Conservation (phyloP, 805 yeast species). For the Ogataea dorogensis region DNA sequence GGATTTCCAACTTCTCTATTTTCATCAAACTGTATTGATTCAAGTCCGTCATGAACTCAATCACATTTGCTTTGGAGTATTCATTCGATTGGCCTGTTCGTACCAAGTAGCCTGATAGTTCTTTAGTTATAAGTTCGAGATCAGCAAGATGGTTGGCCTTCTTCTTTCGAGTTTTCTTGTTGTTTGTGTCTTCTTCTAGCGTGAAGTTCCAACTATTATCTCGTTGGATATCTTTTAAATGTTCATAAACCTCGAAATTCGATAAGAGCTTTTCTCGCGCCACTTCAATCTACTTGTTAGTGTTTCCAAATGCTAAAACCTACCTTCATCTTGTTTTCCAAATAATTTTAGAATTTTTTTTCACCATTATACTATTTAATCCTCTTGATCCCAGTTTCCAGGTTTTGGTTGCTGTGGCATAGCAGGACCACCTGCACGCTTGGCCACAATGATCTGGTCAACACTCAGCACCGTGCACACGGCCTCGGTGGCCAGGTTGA, state of each 20-base stretch:
- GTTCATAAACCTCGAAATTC: slow-evolving; percentile 62
- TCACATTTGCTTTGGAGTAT: slow-evolving; percentile 26
- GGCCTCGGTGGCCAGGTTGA: slow-evolving; percentile 92
- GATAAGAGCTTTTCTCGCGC: slow-evolving; percentile 59
- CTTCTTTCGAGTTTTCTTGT: slow-evolving; percentile 29
- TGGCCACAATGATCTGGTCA: slow-evolving; percentile 98
- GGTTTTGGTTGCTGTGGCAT: slow-evolving; percentile 85
- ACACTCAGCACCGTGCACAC: slow-evolving; percentile 87
- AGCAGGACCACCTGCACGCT: slow-evolving; percentile 96
- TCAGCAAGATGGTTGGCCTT: slow-evolving; percentile 39
- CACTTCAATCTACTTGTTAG: slow-evolving; percentile 39
- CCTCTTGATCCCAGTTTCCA: slow-evolving; percentile 96
- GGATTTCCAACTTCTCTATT: slow-evolving; percentile 79
- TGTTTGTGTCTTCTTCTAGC: slow-evolving; percentile 23
- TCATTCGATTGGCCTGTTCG: slow-evolving; percentile 37
- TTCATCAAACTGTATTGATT: slow-evolving; percentile 63
- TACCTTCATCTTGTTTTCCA: slow-evolving; percentile 14
- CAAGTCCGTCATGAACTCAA: slow-evolving; percentile 42
- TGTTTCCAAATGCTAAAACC: not conserved
- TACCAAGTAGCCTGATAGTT: slow-evolving; percentile 42
- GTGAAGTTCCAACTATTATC: slow-evolving; percentile 48
- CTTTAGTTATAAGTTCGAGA: slow-evolving; percentile 50
- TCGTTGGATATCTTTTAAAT: slow-evolving; percentile 47
- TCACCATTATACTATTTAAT: slow-evolving; percentile 36
- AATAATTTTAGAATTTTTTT: slow-evolving; percentile 2